phyloP scores from a whole-genome alignment of 495 filamentous ascomycete species.

The Hypoxylon fuscum region DNA sequence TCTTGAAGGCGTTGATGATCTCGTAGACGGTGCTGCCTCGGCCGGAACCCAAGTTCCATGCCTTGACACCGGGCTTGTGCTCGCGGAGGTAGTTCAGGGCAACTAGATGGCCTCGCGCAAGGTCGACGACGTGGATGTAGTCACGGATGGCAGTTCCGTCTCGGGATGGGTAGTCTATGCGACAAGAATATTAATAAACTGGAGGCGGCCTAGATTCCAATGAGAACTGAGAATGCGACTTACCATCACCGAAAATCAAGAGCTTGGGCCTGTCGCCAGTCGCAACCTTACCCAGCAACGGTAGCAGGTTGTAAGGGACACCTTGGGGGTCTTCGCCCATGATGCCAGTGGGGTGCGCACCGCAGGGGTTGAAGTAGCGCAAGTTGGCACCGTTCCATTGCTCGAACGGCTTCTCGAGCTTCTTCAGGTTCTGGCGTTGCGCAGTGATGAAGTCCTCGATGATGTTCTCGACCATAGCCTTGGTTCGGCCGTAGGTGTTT shows the following conservation, averaged over 20 bases:
- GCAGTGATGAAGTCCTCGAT: slow-evolving; percentile 92
- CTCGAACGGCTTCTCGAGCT: slow-evolving; percentile 76
- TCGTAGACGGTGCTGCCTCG: slow-evolving; percentile 95
- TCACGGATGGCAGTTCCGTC: slow-evolving; percentile 82
- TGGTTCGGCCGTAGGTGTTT: slow-evolving; percentile 97
- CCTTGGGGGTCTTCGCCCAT: slow-evolving; percentile 99
- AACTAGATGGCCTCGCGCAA: slow-evolving; percentile 85
- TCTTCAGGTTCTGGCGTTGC: slow-evolving; percentile 82
- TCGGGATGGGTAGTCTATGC: slow-evolving; percentile 83
- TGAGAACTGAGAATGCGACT: slow-evolving; percentile 33
- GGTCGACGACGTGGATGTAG: slow-evolving; percentile 71
- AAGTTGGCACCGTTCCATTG: slow-evolving; percentile 94
- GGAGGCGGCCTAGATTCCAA: neutral
- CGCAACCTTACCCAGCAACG: slow-evolving; percentile 92
- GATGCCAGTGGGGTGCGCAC: slow-evolving; percentile 92
- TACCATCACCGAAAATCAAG: slow-evolving; percentile 93
- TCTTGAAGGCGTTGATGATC: slow-evolving; percentile 94
- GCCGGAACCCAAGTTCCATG: slow-evolving; percentile 98
- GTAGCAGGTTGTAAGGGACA: slow-evolving; percentile 94
- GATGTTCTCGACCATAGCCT: slow-evolving; percentile 86
- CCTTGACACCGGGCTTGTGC: slow-evolving; percentile 89
- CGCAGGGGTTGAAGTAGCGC: slow-evolving; percentile 97
- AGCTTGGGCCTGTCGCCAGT: slow-evolving; percentile 95
- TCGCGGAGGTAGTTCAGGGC: slow-evolving; percentile 92
- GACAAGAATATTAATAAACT: neutral